Base-by-base conservation (phyloP, 441 rosid genomes). In the Erodium moschatum region DNA sequence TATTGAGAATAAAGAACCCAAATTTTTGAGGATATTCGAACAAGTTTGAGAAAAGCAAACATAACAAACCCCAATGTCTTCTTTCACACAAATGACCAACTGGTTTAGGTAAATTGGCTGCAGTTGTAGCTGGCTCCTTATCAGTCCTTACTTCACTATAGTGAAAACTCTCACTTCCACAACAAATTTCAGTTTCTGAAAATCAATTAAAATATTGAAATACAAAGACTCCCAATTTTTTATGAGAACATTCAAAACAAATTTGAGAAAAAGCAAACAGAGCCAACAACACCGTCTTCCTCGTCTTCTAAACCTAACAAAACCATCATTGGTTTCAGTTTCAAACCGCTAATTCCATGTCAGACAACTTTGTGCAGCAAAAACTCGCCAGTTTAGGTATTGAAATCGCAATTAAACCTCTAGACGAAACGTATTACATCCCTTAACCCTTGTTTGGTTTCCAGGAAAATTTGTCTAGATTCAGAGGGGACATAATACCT, bases 401-500 rank as follows among this genome's bases (percentile, higher is more conserved):
- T 54, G 9, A 54, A 54, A 54, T 54, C 21, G 61, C 21, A 54
- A 54, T 54, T 18, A 54, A 18, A 54, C 61, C 61, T 15, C 61
- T 13, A 52, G 60, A 5, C 8, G 61, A 54, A 18, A 54, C 18
- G 24, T 4, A 42, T 42, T 0, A 42, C 48, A 8, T 1, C 24
- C 21, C 61, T 6, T 54, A 54, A 16, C 24, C 61, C n/a, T 1
- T 18, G 61, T 54, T 54, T 54, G 61, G 19, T 18, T 54, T 4
- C 61, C 19, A 19, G 11, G 61, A 54, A 54, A 54, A 52, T 54
- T 18, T 7, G 21, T 18, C 6, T 19, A 3, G 20, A 5, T 52
- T 52, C 7, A 3, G 21, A 52, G 60, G 19, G 19, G 6, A 52
- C 1, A 5, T n/a, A 16, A 5, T n/a, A 16, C 18, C 19, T 15